Percentiles rank a stretch among this genome's conserved stretches.
phyloP scores from a whole-genome alignment of 1,139 yeast species.

The Yamadazyma oceani region DNA sequence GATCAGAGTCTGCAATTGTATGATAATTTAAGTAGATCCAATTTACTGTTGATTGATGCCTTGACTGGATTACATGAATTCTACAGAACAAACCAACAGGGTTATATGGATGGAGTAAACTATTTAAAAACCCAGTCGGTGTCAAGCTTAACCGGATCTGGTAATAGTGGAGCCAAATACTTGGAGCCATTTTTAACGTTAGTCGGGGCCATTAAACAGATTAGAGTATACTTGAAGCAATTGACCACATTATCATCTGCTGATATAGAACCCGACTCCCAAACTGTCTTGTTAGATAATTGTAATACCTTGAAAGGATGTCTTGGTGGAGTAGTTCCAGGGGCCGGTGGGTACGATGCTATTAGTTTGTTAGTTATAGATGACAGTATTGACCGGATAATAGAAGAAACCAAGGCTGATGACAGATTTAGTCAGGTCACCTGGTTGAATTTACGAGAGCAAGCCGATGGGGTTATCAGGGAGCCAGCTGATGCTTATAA shows the following conservation, averaged over 20 bases:
- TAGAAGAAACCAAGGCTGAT: constrained; percentile 27
- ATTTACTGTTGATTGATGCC: constrained; percentile 53
- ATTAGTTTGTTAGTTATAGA: constrained; percentile 67
- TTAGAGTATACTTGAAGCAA: constrained; percentile 55
- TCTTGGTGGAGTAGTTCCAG: constrained; percentile 93
- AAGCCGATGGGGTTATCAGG: constrained; percentile 50
- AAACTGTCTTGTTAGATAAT: constrained; percentile 67
- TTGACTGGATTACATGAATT: constrained; percentile 41
- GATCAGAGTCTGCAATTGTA: constrained; percentile 55
- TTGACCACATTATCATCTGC: constrained; percentile 73
- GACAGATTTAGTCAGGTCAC: constrained; percentile 43
- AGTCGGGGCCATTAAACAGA: constrained; percentile 39
- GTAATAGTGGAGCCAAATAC: too few relatives aligned
- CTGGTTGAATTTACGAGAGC: constrained; percentile 67
- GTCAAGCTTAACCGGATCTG: neutral
- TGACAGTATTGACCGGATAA: constrained; percentile 39
- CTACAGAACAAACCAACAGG: constrained; percentile 22
- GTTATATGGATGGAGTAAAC: constrained; percentile 17
- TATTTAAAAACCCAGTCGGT: constrained; percentile 4
- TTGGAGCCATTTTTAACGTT: constrained; percentile 22
- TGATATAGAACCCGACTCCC: constrained; percentile 82
- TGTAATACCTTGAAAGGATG: constrained; percentile 67
- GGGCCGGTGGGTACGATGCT: constrained; percentile 98
- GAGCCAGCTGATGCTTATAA: constrained; percentile 28
- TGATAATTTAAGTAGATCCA: constrained; percentile 54